Base-by-base conservation (phyloP, 163 green algal genomes). In the Volvox carteri region DNA sequence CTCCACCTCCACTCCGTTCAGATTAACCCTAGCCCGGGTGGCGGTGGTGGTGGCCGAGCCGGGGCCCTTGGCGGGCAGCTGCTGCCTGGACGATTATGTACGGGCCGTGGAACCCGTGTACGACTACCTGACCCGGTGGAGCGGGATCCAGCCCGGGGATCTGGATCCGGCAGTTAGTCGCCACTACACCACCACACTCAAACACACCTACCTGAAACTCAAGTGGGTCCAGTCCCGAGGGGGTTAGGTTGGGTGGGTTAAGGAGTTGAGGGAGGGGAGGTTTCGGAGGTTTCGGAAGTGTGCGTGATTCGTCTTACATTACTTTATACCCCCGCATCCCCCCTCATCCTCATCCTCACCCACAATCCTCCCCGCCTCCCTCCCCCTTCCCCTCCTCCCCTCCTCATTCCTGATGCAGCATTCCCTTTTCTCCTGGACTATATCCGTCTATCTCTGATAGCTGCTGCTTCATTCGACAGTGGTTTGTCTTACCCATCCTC, bases 81-180 rank as follows among this genome's bases (percentile, higher is more conserved):
- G 93, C 48, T 96, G 88, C 91, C 97, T 99, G 62, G 97, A 99
- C 91, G 97, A 99, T 91, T 98, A 99, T 93, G 96, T 99, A 25
- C 92, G 95, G 6, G 86, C 84, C n/a, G 94, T 97, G 25, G 97
- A 99, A 92, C 96, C 97, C 0, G 96, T 99, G 52, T 95, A 96
- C 72, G 97, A 99, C 93, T 97, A 99, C 93, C 94, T 99, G 37
- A 99, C 97, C 33, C 88, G 93, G 0, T 87, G 77, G 80, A 92
- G 84, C 68, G 90, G 92, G 50, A 62, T 95, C 46, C 39, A 87
- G 56, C 91, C 93, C 0, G 97, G 97, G 0, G 97, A 99, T 91
- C 92, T 99, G 72, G 96, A 99, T 84, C 94, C 95, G 0, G 58
- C 46, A 23, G 92, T 89, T 18, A 96, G 90, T 14, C 91, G 83